phyloP scores from a whole-genome alignment of 2,329 filamentous ascomycete species.

The Penicillium frequentans region DNA sequence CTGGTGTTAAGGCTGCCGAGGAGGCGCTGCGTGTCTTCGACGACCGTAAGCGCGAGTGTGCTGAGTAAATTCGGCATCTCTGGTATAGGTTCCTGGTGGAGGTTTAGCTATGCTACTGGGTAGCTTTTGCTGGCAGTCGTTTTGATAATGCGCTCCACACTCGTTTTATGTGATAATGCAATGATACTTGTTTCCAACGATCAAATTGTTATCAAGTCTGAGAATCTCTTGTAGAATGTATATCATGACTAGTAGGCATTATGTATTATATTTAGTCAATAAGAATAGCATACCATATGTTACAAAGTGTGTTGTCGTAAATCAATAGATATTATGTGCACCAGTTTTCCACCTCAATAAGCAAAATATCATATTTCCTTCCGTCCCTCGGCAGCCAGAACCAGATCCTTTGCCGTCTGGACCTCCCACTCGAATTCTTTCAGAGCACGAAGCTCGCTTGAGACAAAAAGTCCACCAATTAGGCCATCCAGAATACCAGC shows the following conservation, averaged over 20 bases:
- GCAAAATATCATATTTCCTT: not conserved
- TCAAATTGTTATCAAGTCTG: not conserved
- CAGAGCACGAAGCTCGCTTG: slow-evolving; percentile 76
- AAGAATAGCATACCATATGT: not conserved
- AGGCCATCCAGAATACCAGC: slow-evolving; percentile 80
- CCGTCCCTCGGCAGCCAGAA: slow-evolving; percentile 16
- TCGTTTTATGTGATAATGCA: slow-evolving; percentile 16
- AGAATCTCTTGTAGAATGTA: not conserved
- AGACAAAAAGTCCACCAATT: slow-evolving; percentile 83
- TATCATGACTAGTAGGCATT: not conserved
- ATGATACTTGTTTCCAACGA: not conserved
- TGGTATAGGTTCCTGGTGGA: not conserved
- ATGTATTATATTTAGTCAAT: not conserved
- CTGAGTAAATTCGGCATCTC: slow-evolving; percentile 43
- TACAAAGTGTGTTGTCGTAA: not conserved
- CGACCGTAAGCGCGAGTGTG: slow-evolving; percentile 73
- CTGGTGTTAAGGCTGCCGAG: slow-evolving; percentile 87
- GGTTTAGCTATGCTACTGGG: not conserved
- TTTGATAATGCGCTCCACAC: slow-evolving; percentile 21
- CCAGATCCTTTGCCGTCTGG: slow-evolving; percentile 57
- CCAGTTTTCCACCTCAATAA: not conserved
- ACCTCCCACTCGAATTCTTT: slow-evolving; percentile 96
- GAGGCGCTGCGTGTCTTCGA: slow-evolving; percentile 79
- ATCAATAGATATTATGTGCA: not conserved
- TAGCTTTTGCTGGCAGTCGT: slow-evolving; percentile 7